Evolutionary conservation across 345 rosid genomes (phyloP), one percentile per base, ranked within the genome.

Genomic region (Orychophragmus violaceus): DNA sequence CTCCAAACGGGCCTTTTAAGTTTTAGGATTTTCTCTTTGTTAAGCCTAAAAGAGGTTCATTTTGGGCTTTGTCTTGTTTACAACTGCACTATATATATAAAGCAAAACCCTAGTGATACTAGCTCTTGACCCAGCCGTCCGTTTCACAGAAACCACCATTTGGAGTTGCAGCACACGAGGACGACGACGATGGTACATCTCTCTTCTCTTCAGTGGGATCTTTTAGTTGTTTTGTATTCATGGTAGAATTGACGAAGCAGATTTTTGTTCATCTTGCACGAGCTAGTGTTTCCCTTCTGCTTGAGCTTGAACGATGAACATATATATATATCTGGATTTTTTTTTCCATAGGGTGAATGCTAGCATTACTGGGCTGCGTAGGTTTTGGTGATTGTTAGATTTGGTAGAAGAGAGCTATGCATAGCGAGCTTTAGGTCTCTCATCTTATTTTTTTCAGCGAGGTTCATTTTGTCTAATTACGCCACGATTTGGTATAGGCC

Each of bases 401-500:
- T 57, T 37, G 44, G 37, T 49, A 36, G 3, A 6, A 6, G 25
- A 71, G 50, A 35, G 63, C 42, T 25, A 1, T 35, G 58, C 22
- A 6, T 23, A 11, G 17, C 28, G 45, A 23, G 8, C 36, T 14
- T 12, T 45, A 30, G 25, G 30, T 3, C 29, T 18, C 1, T 24
- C 22, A 16, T 49, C n/a, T 32, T n/a, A 8, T 39, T 24, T 39
- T 16, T n/a, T n/a, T n/a, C 23, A 14, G 1, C 6, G 0, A 12
- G 49, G 44, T 13, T 50, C 51, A 32, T 18, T 44, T 39, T 1
- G 30, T 45, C 49, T 64, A 2, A 46, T 29, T 6, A 19, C 13
- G 11, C 53, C 18, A 7, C 5, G 8, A 19, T 66, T 32, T 59
- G 13, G 44, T 51, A 17, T 60, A 81, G 90, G 90, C 81, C 48